Base-by-base conservation (phyloP, 83 land plant species). In the Thuja plicata region DNA sequence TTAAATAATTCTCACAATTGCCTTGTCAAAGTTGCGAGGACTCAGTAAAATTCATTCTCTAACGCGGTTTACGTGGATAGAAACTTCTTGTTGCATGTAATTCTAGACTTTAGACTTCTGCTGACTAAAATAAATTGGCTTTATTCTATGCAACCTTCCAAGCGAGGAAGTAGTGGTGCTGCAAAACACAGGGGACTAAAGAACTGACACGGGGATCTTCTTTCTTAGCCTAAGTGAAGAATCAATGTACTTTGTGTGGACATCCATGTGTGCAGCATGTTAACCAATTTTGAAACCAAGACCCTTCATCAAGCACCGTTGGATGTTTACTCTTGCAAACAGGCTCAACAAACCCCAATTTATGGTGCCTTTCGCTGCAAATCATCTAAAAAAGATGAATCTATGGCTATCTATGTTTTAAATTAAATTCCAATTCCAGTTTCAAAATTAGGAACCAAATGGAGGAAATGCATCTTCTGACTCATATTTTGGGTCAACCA, bases 181-280 rank as follows among this genome's bases (percentile, higher is more conserved):
- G 57, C 91, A 91, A 46, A 94, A 92, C n/a, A 90, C 88, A 2
- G 99, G 95, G 46, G 93, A 94, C 40, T 97, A 98, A 77, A 97
- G 90, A 38, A 1, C 40, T 38, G 40, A 38, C 40, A 38, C 40
- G 40, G 97, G 97, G 86, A 97, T 48, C 24, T 91, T 94, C 52
- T 96, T 94, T 50, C 94, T 87, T 21, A 85, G 84, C 87, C 92
- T 96, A 66, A 92, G 88, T 2, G 91, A 89, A 30, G 94, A 87
- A 91, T 0, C 13, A 90, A 34, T 24, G 50, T 57, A 41, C 60
- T 78, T 43, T 30, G 86, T 93, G 21, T 78, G 89, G 88, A 90
- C 89, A 89, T 87, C 85, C 86, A 90, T 32, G 83, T 93, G 15
- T 78, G 88, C 86, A 55, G 87, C 84, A 87, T 84, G 76, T 91